phyloP scores from a whole-genome alignment of 2,329 filamentous ascomycete genomes.

The Pestalotiopsis fici region DNA sequence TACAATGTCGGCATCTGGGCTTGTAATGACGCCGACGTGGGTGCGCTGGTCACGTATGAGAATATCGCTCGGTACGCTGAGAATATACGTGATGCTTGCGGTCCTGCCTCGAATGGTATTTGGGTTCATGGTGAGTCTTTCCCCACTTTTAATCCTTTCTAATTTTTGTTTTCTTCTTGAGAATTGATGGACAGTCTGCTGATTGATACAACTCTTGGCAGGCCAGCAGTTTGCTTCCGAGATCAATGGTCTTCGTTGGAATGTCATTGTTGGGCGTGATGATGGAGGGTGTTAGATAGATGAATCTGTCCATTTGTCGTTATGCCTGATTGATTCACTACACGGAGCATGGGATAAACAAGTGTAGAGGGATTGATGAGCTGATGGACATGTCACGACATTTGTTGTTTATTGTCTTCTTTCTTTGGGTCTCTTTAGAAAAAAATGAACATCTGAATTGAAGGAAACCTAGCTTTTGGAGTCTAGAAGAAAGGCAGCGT shows the following conservation, averaged over 20 bases:
- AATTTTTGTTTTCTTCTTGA: neutral
- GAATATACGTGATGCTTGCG: neutral
- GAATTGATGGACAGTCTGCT: neutral
- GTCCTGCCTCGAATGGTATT: neutral
- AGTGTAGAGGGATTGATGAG: neutral
- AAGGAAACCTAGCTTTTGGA: neutral
- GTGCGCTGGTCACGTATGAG: neutral
- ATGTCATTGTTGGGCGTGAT: neutral
- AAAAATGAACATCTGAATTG: neutral
- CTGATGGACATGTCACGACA: neutral
- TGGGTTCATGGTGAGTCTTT: neutral
- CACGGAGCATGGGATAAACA: neutral
- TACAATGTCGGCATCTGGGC: neutral
- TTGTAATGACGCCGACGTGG: neutral
- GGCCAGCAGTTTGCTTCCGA: neutral
- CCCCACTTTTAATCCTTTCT: neutral
- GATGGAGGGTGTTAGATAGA: neutral
- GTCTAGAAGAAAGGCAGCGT: neutral
- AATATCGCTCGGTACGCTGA: neutral
- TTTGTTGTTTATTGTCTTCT: neutral
- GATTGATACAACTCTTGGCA: neutral
- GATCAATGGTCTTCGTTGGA: neutral
- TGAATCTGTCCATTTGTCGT: neutral
- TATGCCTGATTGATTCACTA: neutral
- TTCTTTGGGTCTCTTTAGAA: neutral